Evolutionary conservation across 768 basidiomycete species (phyloP), one percentile per base, ranked within the genome.

Genomic region (Mycena vulgaris): DNA sequence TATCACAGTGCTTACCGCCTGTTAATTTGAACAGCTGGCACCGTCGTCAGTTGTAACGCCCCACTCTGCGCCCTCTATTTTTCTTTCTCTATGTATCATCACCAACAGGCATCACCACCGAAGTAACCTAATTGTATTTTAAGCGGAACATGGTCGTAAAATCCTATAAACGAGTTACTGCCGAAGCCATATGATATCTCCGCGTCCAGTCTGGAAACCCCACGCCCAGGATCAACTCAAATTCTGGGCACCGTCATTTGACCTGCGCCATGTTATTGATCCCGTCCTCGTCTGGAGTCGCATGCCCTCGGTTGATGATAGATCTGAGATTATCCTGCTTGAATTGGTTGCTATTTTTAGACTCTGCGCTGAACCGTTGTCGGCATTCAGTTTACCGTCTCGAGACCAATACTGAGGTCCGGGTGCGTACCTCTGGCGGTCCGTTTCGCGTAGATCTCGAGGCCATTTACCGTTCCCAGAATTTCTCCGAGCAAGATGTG

Each of bases 1-100:
- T 23, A 1, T 16, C 10, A 2, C 33, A 1, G n/a, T 42, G 45
- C 51, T 51, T 17, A 67, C 30, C 10, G 16, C 21, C 19, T 27
- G 31, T 19, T 33, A 35, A 37, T 5, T n/a, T n/a, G n/a, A n/a
- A n/a, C 21, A 72, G 70, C 23, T 72, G 66, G 70, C 60, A 51
- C 10, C 70, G 66, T 42, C 49, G 68, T 14, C 45, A 61, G 1
- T 35, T 68, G 31, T 68, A 63, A 52, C 53, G n/a, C n/a, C n/a
- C n/a, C n/a, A n/a, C n/a, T n/a, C n/a, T n/a, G n/a, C n/a, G n/a
- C 28, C 48, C 23, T 42, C 40, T 42, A 31, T 21, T 31, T 53
- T 60, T 47, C 45, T 42, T 61, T 37, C 47, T 47, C 17, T 48
- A 31, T 48, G 61, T 28, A 52, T n/a, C n/a, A n/a, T n/a, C n/a